A percentile compares a stretch with the other conserved stretches of the same genome.
phyloP scores from a whole-genome alignment of 768 basidiomycete species.

The Clathrus columnatus region DNA sequence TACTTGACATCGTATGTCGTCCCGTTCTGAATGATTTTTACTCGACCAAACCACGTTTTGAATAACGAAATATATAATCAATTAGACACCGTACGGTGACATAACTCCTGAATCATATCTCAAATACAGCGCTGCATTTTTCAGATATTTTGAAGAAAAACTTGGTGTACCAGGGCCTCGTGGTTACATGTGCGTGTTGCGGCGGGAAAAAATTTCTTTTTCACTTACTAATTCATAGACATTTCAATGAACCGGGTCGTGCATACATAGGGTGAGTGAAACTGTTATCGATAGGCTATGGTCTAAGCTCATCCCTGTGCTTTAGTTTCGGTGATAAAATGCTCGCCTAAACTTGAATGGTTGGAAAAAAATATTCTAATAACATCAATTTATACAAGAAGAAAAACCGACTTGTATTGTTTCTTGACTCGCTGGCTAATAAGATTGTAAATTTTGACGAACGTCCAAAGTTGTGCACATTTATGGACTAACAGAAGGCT shows the following conservation, averaged over 20 bases:
- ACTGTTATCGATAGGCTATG: too few species aligned
- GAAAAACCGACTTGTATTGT: too few species aligned
- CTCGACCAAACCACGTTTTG: neutral
- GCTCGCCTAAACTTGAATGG: too few species aligned
- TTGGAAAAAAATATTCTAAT: too few species aligned
- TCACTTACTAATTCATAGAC: constrained; percentile 18
- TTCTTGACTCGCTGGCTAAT: too few species aligned
- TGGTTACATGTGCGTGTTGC: constrained; percentile 49
- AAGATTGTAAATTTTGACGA: too few species aligned
- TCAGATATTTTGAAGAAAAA: constrained; percentile 44
- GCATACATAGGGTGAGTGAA: constrained; percentile 40
- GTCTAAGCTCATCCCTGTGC: too few species aligned
- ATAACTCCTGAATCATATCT: constrained; percentile 39
- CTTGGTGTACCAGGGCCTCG: constrained; percentile 42
- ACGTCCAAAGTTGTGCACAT: too few species aligned
- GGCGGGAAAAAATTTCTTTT: neutral
- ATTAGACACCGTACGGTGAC: constrained; percentile 56
- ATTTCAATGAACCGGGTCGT: constrained; percentile 46
- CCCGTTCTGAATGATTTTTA: neutral
- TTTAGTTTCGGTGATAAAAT: too few species aligned
- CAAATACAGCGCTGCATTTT: constrained; percentile 46
- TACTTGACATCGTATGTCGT: constrained; percentile 46
- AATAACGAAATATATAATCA: neutral
- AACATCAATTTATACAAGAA: too few species aligned
- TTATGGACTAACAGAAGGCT: too few species aligned